Evolutionary conservation across 768 basidiomycete genomes (phyloP).

Genomic region (Russula griseocarnosa): DNA sequence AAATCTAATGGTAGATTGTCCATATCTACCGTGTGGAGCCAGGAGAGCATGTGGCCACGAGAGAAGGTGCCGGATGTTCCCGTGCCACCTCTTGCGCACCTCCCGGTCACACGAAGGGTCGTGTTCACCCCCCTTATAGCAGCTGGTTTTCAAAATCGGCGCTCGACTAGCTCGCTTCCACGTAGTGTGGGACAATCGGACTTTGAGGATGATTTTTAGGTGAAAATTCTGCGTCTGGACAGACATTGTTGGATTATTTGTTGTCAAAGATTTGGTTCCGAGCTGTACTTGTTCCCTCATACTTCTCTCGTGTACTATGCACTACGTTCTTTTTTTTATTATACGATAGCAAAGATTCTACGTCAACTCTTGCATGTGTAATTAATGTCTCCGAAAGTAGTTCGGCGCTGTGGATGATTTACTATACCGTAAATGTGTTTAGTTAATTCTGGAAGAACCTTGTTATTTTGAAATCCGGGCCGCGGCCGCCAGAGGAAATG

Average conservation of each 20-base stretch:
- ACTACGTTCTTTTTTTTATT: slow-evolving; percentile 18
- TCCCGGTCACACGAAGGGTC: slow-evolving; percentile 7
- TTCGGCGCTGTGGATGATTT: neutral
- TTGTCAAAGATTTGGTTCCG: neutral
- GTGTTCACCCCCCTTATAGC: neutral
- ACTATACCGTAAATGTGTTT: neutral
- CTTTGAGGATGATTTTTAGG: slow-evolving; percentile 12
- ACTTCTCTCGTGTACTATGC: neutral
- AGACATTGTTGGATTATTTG: neutral
- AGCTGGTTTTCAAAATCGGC: neutral
- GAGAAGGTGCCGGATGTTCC: slow-evolving; percentile 12
- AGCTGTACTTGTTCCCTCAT: neutral
- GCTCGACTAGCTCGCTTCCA: slow-evolving; percentile 18
- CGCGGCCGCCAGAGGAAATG: neutral
- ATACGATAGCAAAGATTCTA: neutral
- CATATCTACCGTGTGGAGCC: slow-evolving; percentile 22
- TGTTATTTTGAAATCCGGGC: slow-evolving; percentile 9
- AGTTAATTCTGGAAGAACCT: neutral
- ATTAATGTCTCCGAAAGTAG: neutral
- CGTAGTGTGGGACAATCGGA: slow-evolving; percentile 20
- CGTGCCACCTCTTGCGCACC: slow-evolving; percentile 9
- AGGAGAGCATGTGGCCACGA: slow-evolving; percentile 22
- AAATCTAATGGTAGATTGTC: slow-evolving; percentile 1
- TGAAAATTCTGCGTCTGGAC: neutral
- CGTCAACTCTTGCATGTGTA: neutral